phyloP scores from a whole-genome alignment of 345 rosid genomes.

The Nasturtium officinale region DNA sequence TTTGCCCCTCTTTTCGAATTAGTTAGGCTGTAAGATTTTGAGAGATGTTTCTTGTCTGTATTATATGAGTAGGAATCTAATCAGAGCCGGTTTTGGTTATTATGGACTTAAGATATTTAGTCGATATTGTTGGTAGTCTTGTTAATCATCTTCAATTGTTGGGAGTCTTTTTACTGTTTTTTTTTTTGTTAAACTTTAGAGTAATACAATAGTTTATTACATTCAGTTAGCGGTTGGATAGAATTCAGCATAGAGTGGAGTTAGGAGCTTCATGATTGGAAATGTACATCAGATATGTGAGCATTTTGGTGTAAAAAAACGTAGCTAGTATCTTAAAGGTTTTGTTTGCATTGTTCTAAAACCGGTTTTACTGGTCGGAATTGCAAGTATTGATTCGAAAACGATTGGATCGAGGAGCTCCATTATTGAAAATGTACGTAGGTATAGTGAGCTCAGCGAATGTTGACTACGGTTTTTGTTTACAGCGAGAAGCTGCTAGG shows the following conservation, averaged over 20 bases:
- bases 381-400: not conserved
- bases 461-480: constrained; percentile 1
- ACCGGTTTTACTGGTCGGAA: not conserved
- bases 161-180: not conserved
- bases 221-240: not conserved
- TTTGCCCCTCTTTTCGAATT: not conserved
- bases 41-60: not conserved
- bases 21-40: not conserved
- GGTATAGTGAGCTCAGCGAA: not conserved
- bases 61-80: not conserved
- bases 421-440: not conserved
- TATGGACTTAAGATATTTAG: too few species aligned
- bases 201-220: not conserved
- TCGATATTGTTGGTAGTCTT: too few species aligned
- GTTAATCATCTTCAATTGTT: not conserved
- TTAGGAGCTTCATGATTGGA: not conserved
- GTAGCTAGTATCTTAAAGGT: not conserved
- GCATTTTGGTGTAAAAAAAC: not conserved
- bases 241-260: not conserved
- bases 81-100: not conserved
- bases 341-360: not conserved
- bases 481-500: constrained; percentile 76
- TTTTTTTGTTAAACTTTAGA: not conserved
- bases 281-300: not conserved
- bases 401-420: not conserved